Evolutionary conservation across 345 rosid genomes (phyloP), one percentile per base, ranked within the genome.

Genomic region (Camelina sativa): DNA sequence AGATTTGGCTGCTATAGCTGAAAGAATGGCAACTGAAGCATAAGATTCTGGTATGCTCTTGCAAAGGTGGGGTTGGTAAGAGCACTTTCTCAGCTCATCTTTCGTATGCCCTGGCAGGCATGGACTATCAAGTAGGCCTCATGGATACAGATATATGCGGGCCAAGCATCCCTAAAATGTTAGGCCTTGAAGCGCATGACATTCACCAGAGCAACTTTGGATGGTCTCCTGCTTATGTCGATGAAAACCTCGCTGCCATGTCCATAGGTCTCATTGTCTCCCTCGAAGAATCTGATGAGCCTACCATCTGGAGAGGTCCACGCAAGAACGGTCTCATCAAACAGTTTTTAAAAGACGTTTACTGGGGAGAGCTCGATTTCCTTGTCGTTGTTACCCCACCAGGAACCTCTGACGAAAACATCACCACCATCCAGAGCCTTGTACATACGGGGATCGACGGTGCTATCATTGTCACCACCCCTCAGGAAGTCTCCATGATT

Each of bases 21-120:
- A 94, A 84, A 80, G 97, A 48, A 93, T 93, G 98, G 93, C 62
- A 25, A 90, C 97, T 7, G 40, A 94, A 87, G 86, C 97, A 90
- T 75, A 94, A 90, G 88, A 88, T 94, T 65, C 71, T 94, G 67
- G 81, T 94, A 69, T 82, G 91, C 62, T 94, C 98, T 22, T 95
- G 98, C 9, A 94, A 91, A 79, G 98, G 98, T 6, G 98, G 98
- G 38, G 97, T 91, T 77, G 97, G 98, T 53, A 94, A 94, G 82
- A 94, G 98, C 80, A 94, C 98, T 43, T 87, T 94, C 79, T 91
- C 97, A 7, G 92, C 97, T 53, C 98, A 94, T 76, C 89, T 94
- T 40, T 79, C 98, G 2, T 94, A 80, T 63, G 97, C 96, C 8
- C 87, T 94, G 25, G 97, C 98, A 0, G 85, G 87, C 20, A 85